phyloP scores from a whole-genome alignment of 108 stramenopile species.

The Discostella stelligeroides region DNA sequence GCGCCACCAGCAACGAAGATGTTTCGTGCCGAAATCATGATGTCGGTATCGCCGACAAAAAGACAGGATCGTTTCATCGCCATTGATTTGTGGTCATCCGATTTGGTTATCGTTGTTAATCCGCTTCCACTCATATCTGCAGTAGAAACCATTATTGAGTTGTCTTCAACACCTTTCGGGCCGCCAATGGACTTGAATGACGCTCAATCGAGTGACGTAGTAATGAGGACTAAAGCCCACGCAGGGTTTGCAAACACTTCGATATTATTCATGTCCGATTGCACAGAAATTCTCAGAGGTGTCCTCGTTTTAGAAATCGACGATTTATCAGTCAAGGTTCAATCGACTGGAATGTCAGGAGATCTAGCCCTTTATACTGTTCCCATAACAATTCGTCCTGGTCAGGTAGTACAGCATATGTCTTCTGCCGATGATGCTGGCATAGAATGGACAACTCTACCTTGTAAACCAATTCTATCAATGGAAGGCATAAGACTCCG shows the following conservation, averaged over 20 bases:
- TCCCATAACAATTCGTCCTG: conserved; percentile 23
- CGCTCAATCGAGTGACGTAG: background rate
- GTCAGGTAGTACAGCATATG: conserved; percentile 13
- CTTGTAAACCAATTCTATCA: conserved; percentile 32
- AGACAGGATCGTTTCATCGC: conserved; percentile 15
- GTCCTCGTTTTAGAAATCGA: conserved; percentile 30
- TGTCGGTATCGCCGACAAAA: conserved; percentile 22
- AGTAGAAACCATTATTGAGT: conserved; percentile 13
- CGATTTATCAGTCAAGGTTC: conserved; percentile 5
- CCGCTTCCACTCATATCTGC: conserved; percentile 35
- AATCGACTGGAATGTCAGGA: conserved; percentile 10
- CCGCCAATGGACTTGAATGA: conserved; percentile 6
- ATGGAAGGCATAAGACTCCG: conserved; percentile 27
- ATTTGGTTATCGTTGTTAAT: conserved; percentile 33
- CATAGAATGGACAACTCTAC: conserved; percentile 27
- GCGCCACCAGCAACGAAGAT: background rate
- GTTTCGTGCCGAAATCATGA: conserved; percentile 15
- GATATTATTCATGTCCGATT: conserved; percentile 27
- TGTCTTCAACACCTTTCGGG: conserved; percentile 32
- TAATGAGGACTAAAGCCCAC: conserved; percentile 13
- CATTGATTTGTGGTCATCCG: conserved; percentile 6
- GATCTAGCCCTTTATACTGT: conserved; percentile 9
- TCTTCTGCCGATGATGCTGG: background rate
- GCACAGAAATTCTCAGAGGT: conserved; percentile 9
- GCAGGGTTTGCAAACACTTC: conserved; percentile 17